Evolutionary conservation across 2,329 filamentous ascomycete genomes (phyloP), one percentile per base, ranked within the genome.

Genomic region (Rugonectria rugulosa): DNA sequence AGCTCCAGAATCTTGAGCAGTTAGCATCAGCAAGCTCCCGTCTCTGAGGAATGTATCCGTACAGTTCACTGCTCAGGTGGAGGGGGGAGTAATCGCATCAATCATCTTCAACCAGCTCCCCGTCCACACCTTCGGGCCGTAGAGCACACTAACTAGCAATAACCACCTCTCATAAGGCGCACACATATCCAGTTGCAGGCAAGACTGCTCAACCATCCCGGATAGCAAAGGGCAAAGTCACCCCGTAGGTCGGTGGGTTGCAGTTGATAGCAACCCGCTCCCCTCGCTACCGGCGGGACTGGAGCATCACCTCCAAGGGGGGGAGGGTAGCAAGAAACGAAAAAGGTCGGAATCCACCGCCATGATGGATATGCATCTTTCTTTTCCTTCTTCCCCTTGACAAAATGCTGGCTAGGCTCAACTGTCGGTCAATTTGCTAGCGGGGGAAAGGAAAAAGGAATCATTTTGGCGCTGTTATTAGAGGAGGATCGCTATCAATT

Each of bases 401-500:
- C 24, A 9, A 20, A 21, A 38, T n/a, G 24, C 29, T 5, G 32
- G 27, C 43, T 47, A 34, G 23, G 21, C 43, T 27, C 29, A 41
- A 34, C 19, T 6, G 31, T 48, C 44, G 44, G 44, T 31, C 44
- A 42, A 54, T 54, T 48, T 44, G 26, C 38, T 44, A 29, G 36
- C 38, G 38, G 37, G 24, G 24, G 24, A 11, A 11, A 11, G 24
- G 24, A 11, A 11, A 11, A 11, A 11, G 24, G n/a, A n/a, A n/a
- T n/a, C n/a, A n/a, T n/a, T n/a, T n/a, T n/a, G n/a, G 24, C 11
- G 24, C 24, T 6, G 11, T 6, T 27, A 27, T 27, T 27, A 27
- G 24, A 27, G 24, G 24, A 20, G 24, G 20, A 38, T 45, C 23
- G 41, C 15, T 19, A 34, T 46, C 26, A 23, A 46, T 36, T n/a